Evolutionary conservation across 2,329 filamentous ascomycete genomes (phyloP), one percentile per base, ranked within the genome.

Genomic region (Trichoderma polysporum): DNA sequence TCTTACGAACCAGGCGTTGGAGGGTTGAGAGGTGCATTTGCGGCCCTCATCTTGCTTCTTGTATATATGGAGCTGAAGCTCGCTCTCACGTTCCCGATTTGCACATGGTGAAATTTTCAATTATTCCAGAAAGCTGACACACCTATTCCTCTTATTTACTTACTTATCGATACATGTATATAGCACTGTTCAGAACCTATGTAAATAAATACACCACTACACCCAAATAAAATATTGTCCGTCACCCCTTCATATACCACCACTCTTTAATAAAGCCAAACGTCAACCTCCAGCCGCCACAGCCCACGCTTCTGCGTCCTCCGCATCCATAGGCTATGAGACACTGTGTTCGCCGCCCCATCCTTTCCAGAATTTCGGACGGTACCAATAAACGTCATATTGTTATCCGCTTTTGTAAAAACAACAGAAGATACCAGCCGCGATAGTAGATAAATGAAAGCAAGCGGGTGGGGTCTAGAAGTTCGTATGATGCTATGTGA

Each of bases 391-490:
- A 72, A 71, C 13, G 66, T 71, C 22, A 68, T 52, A 19, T 74
- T 67, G 2, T 61, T 66, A 22, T 74, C 72, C 13, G 66, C 10
- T 13, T 25, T 53, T 6, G 57, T 52, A 52, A 69, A 73, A 3
- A 66, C 50, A 3, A 25, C 25, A 3, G 66, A 72, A 7, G 19
- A 31, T 60, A 19, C 35, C 70, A 68, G 25, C 64, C 71, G 5
- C 72, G 71, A 41, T 66, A 37, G 33, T 73, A 70, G 29, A 73
- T 71, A 37, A 74, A 74, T 3, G 25, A 66, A 52, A 72, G 64
- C 19, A 74, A 62, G 29, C 71, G 69, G 6, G 29, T n/a, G 1
- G 68, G 68, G 19, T 70, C 60, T 1, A 47, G 45, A 10, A 74
- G 54, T 27, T 74, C 72, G 4, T 59, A 41, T 12, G 66, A 29